Evolutionary conservation across 371 early-diverging fungal genomes (phyloP), one percentile per base, ranked within the genome.

Genomic region (Hamiltosporidium magnivora): DNA sequence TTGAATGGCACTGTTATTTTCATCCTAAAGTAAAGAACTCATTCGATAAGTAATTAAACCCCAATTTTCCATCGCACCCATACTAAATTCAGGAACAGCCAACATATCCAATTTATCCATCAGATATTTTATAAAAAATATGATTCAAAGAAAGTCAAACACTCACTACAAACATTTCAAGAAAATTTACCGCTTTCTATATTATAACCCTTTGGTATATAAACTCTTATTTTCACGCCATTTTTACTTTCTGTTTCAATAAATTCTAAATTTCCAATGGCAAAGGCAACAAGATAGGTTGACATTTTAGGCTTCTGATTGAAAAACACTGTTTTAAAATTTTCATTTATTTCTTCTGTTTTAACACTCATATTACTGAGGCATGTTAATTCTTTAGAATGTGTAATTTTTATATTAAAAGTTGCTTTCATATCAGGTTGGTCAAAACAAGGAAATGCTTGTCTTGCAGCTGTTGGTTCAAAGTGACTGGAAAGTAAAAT

Each of bases 11-110:
- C 87, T 86, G 0, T 75, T 83, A 71, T 83, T 79, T 59, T 85
- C 85, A 66, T 87, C 86, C 68, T 84, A 85, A 3, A 92, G 79
- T 3, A 93, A 81, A 9, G 84, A 84, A 40, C 86, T 83, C 58
- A 84, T 86, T 58, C 95, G 84, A 80, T 86, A 94, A 4, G 92
- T 91, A n/a, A 93, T 86, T 44, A 94, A 76, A 11, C 92, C 91
- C 92, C 92, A 93, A 81, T 94, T 94, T 78, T 93, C 79, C 84
- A 84, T 84, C 46, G 85, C 85, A 12, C 89, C 89, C 56, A 86
- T 85, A 43, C 86, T 85, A 79, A 92, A 92, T 75, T 89, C 89
- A 38, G 89, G 90, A 43, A 92, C 86, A 44, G 91, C 90, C 25
- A 92, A 84, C 78, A 90, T 83, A 81, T 92, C 94, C 67, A 88